Conservation (phyloP, 768 basidiomycete genomes). For the Tricholomella constricta region DNA sequence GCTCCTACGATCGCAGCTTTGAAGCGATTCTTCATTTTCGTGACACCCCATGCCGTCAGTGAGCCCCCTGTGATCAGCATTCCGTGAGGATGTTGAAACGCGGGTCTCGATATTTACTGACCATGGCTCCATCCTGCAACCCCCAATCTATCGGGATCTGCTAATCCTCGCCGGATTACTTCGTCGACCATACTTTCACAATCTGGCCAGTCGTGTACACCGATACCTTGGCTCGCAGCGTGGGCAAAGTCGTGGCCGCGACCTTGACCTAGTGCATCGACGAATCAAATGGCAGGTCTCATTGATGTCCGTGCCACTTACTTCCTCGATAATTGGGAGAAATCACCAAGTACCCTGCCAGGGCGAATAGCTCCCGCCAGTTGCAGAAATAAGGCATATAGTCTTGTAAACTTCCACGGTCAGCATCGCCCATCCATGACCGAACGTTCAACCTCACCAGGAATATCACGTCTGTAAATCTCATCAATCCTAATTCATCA, state of each 20-base stretch:
- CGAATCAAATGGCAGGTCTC: neutral
- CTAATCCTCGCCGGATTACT: slow-evolving; percentile 31
- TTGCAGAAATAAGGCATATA: slow-evolving; percentile 43
- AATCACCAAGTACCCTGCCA: slow-evolving; percentile 35
- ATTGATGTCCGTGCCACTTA: slow-evolving; percentile 13
- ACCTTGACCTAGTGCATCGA: slow-evolving; percentile 28
- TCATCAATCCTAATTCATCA: slow-evolving; percentile 2
- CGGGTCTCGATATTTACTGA: slow-evolving; percentile 11
- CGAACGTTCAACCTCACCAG: slow-evolving; percentile 19
- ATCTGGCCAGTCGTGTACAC: slow-evolving; percentile 33
- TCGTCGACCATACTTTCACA: slow-evolving; percentile 41
- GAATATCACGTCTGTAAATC: slow-evolving; percentile 27
- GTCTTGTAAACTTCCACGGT: slow-evolving; percentile 20
- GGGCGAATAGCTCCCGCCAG: slow-evolving; percentile 37
- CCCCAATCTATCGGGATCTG: slow-evolving; percentile 31
- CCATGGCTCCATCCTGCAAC: slow-evolving; percentile 42
- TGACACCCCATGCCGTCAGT: slow-evolving; percentile 38
- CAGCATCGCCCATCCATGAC: neutral
- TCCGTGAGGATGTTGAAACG: neutral
- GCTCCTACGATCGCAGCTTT: slow-evolving; percentile 38
- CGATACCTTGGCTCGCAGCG: slow-evolving; percentile 31
- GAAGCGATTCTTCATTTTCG: slow-evolving; percentile 34
- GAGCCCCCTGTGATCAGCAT: slow-evolving; percentile 29
- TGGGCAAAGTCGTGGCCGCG: slow-evolving; percentile 34
- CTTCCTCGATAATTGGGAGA: slow-evolving; percentile 40